A percentile compares a stretch with the other conserved stretches of the same genome.
These are phyloP conservation scores for Trichomonas tenax DNA, from an alignment of 208 protist species.

Conservation along the genomic window DNA sequence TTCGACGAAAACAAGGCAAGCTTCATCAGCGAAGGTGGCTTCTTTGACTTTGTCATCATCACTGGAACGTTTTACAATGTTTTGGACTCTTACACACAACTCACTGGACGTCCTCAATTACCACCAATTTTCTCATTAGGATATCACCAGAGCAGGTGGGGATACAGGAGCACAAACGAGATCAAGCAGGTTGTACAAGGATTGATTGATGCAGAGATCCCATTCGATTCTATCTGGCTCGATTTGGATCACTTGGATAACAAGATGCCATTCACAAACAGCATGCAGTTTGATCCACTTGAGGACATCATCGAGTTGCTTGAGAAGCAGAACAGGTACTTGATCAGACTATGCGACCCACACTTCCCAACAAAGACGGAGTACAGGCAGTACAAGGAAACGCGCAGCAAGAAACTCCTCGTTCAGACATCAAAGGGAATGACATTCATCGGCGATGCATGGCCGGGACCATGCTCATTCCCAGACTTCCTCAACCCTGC, in stretches of 20 bases:
- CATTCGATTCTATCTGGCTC: conserved; percentile 86
- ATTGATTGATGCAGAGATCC: conserved; percentile 23
- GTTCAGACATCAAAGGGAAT: conserved; percentile 25
- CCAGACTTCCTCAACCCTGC: conserved; percentile 73
- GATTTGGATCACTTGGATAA: conserved; percentile 96
- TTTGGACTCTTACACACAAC: conserved; percentile 63
- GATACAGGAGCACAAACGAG: conserved; percentile 73
- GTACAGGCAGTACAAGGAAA: background rate
- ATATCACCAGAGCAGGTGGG: conserved; percentile 93
- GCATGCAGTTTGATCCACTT: background rate
- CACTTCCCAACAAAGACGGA: background rate
- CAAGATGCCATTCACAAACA: conserved; percentile 59
- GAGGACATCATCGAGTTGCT: background rate
- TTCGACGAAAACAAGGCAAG: conserved; percentile 37
- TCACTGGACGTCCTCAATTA: conserved; percentile 70
- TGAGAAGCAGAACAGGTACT: background rate
- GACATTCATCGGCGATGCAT: conserved; percentile 81
- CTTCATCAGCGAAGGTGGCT: conserved; percentile 72
- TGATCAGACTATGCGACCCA: background rate
- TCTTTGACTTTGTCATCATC: conserved; percentile 85
- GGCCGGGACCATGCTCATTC: conserved; percentile 72
- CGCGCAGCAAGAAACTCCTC: background rate
- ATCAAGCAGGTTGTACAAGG: conserved; percentile 37
- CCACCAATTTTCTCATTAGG: conserved; percentile 82
- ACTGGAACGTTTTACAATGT: conserved; percentile 62